Percentiles rank a stretch among this genome's conserved stretches.
Conservation (phyloP, 306 rosid genomes). For the Argentina anserina region DNA sequence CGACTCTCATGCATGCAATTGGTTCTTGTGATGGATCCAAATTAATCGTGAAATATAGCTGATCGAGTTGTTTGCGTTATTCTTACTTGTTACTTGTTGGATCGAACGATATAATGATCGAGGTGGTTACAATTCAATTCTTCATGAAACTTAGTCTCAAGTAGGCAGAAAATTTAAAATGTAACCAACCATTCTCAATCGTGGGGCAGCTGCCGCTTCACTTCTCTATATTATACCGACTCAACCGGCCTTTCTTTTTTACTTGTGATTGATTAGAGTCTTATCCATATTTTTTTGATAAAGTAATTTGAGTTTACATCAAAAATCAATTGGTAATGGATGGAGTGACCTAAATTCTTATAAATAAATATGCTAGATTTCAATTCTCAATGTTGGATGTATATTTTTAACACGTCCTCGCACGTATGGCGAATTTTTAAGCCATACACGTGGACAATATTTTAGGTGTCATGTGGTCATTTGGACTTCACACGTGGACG, state of each 20-base stretch:
- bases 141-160: neutral
- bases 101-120: neutral
- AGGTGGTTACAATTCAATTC: neutral
- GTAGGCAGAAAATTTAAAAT: neutral
- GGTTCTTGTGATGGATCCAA: neutral
- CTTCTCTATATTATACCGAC: neutral
- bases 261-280: neutral
- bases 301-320: no score
- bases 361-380: no score
- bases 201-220: neutral
- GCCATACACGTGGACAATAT: no score
- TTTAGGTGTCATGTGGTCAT: no score
- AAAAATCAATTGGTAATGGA: no score
- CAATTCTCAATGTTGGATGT: no score
- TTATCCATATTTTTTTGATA: conserved; percentile 2
- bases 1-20: neutral
- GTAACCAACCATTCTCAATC: neutral
- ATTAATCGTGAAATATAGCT: neutral
- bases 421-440: no score
- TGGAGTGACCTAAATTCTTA: no score
- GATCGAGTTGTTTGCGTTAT: neutral
- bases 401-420: no score
- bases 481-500: no score
- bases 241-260: neutral
- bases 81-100: neutral